Conservation (phyloP, 1,139 yeast genomes). For the Yamadazyma epiphylla region DNA sequence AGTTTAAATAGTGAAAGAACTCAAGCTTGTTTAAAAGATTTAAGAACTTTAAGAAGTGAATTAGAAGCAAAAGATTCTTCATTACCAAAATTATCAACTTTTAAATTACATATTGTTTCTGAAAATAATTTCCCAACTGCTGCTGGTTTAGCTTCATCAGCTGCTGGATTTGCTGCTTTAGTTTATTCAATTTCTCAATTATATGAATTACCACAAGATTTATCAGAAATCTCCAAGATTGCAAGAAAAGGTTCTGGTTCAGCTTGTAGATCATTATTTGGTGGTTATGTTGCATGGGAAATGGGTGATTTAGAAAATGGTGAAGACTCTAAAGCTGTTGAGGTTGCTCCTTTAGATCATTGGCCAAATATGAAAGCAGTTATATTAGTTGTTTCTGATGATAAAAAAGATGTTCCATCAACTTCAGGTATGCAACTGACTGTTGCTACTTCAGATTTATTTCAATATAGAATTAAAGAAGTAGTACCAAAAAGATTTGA, state of each 20-base stretch:
- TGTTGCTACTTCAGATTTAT: constrained; percentile 82
- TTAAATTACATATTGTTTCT: constrained; percentile 76
- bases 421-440: constrained; percentile 97
- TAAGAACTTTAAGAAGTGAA: constrained; percentile 60
- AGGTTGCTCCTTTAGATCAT: constrained; percentile 76
- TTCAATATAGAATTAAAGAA: constrained; percentile 66
- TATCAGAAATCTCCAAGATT: constrained; percentile 82
- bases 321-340: constrained; percentile 87
- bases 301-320: constrained; percentile 80
- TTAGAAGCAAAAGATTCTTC: constrained; percentile 47
- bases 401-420: constrained; percentile 90
- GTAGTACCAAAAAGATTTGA: constrained; percentile 85
- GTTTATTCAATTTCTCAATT: constrained; percentile 82
- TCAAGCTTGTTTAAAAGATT: constrained; percentile 72
- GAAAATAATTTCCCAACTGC: constrained; percentile 99
- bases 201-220: constrained; percentile 73
- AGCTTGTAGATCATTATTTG: constrained; percentile 94
- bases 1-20: constrained; percentile 67
- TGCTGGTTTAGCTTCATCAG: constrained; percentile 96
- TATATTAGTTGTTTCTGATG: constrained; percentile 87
- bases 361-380: constrained; percentile 96
- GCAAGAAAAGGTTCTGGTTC: constrained; percentile 99
- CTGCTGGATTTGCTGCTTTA: constrained; percentile 90
- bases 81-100: constrained; percentile 60
- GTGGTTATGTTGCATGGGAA: constrained; percentile 99